A percentile compares a stretch with the other conserved stretches of the same genome.
Conservation (phyloP, 768 basidiomycete genomes). For the Phlebiopsis gigantea region DNA sequence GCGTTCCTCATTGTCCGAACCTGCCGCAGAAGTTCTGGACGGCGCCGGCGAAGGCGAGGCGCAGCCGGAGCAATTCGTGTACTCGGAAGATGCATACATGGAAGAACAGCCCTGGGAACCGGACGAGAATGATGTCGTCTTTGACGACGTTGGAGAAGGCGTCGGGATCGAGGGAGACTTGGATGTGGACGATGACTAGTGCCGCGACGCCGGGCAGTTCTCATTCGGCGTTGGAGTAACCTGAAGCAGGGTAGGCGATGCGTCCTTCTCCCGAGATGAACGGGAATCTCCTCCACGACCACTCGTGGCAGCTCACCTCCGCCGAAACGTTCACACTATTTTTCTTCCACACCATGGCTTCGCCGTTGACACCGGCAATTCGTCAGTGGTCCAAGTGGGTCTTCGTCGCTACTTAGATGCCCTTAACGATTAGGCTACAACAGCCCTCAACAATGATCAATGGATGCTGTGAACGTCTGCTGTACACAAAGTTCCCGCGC, state of each 20-base stretch:
- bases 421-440: no score
- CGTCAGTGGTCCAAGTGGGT: not conserved
- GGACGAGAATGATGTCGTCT: slow-evolving; percentile 46
- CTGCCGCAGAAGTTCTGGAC: slow-evolving; percentile 3
- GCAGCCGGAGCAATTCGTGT: slow-evolving; percentile 6
- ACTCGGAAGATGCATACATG: slow-evolving; percentile 15
- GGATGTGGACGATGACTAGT: slow-evolving; percentile 1
- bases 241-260: not conserved
- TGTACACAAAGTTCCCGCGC: no score
- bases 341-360: not conserved
- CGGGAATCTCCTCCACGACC: not conserved
- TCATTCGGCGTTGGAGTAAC: no score
- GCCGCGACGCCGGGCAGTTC: no score
- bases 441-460: no score
- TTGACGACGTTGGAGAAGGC: slow-evolving; percentile 65
- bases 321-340: not conserved
- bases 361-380: not conserved
- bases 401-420: not conserved
- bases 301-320: not conserved
- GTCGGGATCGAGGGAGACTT: slow-evolving; percentile 54
- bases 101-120: slow-evolving; percentile 33
- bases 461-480: no score
- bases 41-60: slow-evolving; percentile 19
- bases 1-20: slow-evolving; percentile 33
- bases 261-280: not conserved